A percentile compares a stretch with the other conserved stretches of the same genome.
Conservation (phyloP, 768 basidiomycete species). For the Auricularia sp. region DNA sequence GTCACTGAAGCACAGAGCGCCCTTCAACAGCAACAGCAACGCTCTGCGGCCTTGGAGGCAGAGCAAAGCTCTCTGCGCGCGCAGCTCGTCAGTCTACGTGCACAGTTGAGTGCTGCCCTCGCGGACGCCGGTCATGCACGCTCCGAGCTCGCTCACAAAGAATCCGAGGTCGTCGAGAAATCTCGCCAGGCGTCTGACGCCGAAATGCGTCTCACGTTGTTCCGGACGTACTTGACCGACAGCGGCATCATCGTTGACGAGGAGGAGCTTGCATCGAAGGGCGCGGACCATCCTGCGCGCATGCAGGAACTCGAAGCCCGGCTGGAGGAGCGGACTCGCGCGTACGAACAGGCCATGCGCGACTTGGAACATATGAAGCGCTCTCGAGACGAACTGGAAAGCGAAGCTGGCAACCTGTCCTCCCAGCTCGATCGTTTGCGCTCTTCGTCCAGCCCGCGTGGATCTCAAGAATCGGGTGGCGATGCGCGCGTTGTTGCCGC, state of each 20-base stretch:
- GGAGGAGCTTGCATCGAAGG: slow-evolving; percentile 42
- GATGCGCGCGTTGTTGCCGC: slow-evolving; percentile 46
- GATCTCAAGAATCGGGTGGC: slow-evolving; percentile 18
- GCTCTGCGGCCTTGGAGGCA: slow-evolving; percentile 50
- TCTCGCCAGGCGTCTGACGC: slow-evolving; percentile 57
- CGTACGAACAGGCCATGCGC: slow-evolving; percentile 65
- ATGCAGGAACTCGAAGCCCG: slow-evolving; percentile 69
- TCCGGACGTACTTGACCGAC: slow-evolving; percentile 81
- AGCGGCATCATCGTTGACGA: slow-evolving; percentile 75
- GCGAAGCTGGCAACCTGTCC: slow-evolving; percentile 52
- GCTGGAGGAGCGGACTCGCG: slow-evolving; percentile 59
- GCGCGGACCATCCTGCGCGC: slow-evolving; percentile 28
- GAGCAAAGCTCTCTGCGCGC: slow-evolving; percentile 56
- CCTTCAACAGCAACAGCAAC: slow-evolving; percentile 57
- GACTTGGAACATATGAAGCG: slow-evolving; percentile 58
- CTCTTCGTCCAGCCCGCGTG: slow-evolving; percentile 43
- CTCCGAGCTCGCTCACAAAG: slow-evolving; percentile 58
- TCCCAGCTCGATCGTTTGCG: slow-evolving; percentile 58
- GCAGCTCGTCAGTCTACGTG: slow-evolving; percentile 64
- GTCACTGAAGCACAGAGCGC: slow-evolving; percentile 59
- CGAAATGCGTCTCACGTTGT: slow-evolving; percentile 61
- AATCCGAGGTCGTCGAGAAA: slow-evolving; percentile 53
- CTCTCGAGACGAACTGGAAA: slow-evolving; percentile 65
- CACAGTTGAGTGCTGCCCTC: slow-evolving; percentile 56
- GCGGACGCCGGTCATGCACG: slow-evolving; percentile 61